These are phyloP conservation scores for Tillandsia fasciculata DNA, from an alignment of 176 grass and related monocot species.

Conservation along the genomic window DNA sequence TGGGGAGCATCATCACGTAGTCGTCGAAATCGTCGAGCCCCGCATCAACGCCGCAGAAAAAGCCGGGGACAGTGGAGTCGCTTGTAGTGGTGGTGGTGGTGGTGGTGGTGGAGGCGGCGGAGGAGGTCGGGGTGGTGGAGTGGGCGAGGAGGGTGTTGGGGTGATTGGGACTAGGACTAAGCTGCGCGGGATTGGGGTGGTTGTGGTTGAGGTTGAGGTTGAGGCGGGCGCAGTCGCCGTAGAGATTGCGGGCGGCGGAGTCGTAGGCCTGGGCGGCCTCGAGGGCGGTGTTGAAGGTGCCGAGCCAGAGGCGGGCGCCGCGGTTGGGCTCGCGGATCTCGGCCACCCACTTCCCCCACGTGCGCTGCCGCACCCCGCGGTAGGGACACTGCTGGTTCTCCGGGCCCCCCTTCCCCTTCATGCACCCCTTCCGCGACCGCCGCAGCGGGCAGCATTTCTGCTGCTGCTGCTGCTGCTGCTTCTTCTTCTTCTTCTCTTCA, in stretches of 20 bases:
- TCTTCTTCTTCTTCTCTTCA: neutral
- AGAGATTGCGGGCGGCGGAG: conserved; percentile 40
- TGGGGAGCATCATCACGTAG: conserved; percentile 59
- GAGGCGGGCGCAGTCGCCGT: conserved; percentile 57
- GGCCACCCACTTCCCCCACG: conserved; percentile 86
- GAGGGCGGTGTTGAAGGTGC: conserved; percentile 49
- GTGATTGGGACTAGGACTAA: too few relatives aligned
- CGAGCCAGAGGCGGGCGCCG: conserved; percentile 71
- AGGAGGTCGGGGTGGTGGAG: neutral
- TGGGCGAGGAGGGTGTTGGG: neutral
- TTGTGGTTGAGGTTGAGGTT: conserved; percentile 33
- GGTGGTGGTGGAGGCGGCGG: conserved; percentile 25
- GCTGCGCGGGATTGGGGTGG: too few relatives aligned
- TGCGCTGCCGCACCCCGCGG: conserved; percentile 79
- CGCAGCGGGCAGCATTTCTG: conserved; percentile 68
- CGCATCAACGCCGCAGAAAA: neutral
- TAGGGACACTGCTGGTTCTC: conserved; percentile 78
- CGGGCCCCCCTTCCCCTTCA: conserved; percentile 91
- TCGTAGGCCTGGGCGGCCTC: conserved; percentile 63
- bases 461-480: neutral
- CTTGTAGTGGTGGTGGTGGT: conserved; percentile 4
- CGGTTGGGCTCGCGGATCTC: conserved; percentile 94
- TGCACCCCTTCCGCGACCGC: conserved; percentile 78
- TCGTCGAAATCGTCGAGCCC: conserved; percentile 43
- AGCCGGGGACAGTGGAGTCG: neutral